Base-by-base conservation (phyloP, 129 eudicot genomes). In the Mikania micrantha region DNA sequence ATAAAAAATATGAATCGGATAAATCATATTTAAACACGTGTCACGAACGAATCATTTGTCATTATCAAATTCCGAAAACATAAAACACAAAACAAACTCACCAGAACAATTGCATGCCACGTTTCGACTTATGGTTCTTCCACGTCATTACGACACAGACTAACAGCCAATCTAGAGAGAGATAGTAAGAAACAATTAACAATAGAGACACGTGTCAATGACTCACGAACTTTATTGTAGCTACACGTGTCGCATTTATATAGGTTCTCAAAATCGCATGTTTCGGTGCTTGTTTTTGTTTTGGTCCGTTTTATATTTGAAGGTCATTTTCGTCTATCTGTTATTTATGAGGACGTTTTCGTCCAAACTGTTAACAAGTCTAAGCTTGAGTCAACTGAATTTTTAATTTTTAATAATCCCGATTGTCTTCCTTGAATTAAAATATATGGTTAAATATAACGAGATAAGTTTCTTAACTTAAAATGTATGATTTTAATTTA, bases 111-210 rank as follows among this genome's bases (percentile, higher is more conserved):
- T 67, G 63, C 39, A 58, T 35, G 69, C 58, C 74, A 67, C 79
- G 79, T 75, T 58, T 75, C 79, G 3, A 16, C 2, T 21, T 17
- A 1, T 2, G 0, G 2, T 75, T 24, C 41, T 21, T 35, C 79
- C 79, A 75, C 79, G 79, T 75, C 79, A 63, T 9, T 52, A 16
- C 31, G 35, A 63, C 70, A 44, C 59, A 11, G 12, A 53, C 67
- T 32, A 24, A 67, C 74, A 75, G 79, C 79, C 58, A 58, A 44
- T 59, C 61, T 22, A 57, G 64, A 32, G 60, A 66, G 75, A 52
- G 22, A 39, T 27, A 54, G 32, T 7, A 49, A 4, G 9, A 42
- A 19, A 73, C 39, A 63, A 22, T 10, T 27, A 28, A 7, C 47
- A 34, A 60, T 49, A 71, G 47, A 31, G 34, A 34, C 74, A 67